phyloP scores from a whole-genome alignment of 2,329 filamentous ascomycete genomes.

The Penicillium sp. region DNA sequence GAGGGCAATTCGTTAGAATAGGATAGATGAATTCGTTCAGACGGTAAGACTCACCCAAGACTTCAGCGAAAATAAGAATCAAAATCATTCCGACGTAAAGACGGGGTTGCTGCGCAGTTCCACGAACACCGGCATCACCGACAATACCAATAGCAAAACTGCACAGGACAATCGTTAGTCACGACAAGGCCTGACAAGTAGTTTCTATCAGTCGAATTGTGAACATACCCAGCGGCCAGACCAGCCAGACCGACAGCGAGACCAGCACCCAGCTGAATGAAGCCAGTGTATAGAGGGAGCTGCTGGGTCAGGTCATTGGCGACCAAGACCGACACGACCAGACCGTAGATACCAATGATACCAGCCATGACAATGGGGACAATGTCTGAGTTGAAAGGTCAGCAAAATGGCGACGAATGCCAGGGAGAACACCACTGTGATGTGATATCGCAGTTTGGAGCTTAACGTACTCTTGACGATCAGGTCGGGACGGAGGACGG shows the following conservation, averaged over 20 bases:
- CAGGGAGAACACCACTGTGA: too few species aligned
- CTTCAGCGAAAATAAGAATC: constrained; percentile 99
- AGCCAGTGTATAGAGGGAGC: constrained; percentile 71
- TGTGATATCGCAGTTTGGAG: neutral
- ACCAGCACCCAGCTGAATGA: constrained; percentile 81
- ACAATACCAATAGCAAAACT: constrained; percentile 83
- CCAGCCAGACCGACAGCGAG: constrained; percentile 76
- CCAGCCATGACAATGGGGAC: constrained; percentile 99
- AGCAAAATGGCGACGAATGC: constrained; percentile 10
- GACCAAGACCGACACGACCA: constrained; percentile 83
- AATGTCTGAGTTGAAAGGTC: constrained; percentile 63
- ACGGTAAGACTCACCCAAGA: constrained; percentile 66
- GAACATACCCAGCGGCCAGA: constrained; percentile 63
- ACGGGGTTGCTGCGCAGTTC: constrained; percentile 50
- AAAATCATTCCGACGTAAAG: constrained; percentile 97
- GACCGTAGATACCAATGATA: constrained; percentile 99
- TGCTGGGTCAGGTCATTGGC: constrained; percentile 71
- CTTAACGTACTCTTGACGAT: constrained; percentile 91
- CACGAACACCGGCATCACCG: constrained; percentile 53
- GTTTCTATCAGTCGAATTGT: neutral
- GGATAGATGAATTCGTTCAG: neutral
- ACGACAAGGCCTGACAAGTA: neutral
- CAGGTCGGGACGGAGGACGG: constrained; percentile 93
- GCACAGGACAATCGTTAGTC: constrained; percentile 11
- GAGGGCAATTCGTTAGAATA: constrained; percentile 24